Base-by-base conservation (phyloP, 108 stramenopile genomes). In the Skeletonema tropicum region DNA sequence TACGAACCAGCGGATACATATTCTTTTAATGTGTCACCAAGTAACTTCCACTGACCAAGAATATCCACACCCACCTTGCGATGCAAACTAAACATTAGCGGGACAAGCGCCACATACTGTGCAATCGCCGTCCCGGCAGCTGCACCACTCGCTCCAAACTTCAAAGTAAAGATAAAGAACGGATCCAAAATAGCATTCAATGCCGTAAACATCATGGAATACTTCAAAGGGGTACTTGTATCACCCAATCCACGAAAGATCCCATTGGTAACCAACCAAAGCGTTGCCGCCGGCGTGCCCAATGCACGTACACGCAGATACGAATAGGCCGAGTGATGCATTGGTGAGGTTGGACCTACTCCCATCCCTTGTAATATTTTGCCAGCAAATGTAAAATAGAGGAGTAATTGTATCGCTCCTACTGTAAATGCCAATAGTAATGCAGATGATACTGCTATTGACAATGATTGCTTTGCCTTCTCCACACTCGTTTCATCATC, bases 161-260 rank as follows among this genome's bases (percentile, higher is more conserved):
- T 42, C 12, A 86, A 74, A 5, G 84, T 89, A 72, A 97, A 97
- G 46, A 97, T 96, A 65, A 96, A 96, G 3, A 97, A 55, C 2
- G 97, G 95, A 78, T 96, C 95, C 55, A 97, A 68, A 60, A 90
- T 72, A 1, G 84, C 90, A 84, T 97, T 97, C 66, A 95, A 64
- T 0, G 66, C 80, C 3, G 93, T 93, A 72, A 95, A 95, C 3
- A 88, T 26, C 3, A 96, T 42, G 9, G 92, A 87, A 70, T 94
- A 98, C 8, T 79, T 76, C 67, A 98, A 52, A 5, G 97, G 97
- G 0, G 97, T 98, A 5, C 73, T 15, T 11, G 97, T 98, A 72
- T 98, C 96, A 6, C 97, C 97, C 19, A 96, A 66, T 3, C 97
- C 97, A n/a, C 97, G 91, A 73, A 94, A 98, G 29, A 96, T 90